A percentile compares a stretch with the other conserved stretches of the same genome.
These are phyloP conservation scores for Monosporascus sp. DNA, from an alignment of 2,329 filamentous ascomycete species.

Conservation along the genomic window DNA sequence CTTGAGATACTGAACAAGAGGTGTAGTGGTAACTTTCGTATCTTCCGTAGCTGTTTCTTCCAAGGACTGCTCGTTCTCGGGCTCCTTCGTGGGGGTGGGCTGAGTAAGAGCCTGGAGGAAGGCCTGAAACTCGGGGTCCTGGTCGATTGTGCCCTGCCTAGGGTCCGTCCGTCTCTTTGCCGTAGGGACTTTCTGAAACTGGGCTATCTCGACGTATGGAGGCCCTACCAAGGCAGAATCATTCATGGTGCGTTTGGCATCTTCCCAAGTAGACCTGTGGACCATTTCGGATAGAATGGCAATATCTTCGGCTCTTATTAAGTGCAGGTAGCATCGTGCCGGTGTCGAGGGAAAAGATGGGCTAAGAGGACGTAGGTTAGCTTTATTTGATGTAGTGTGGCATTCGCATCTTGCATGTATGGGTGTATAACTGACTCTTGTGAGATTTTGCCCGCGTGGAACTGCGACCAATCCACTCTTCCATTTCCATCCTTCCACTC, in stretches of 20 bases:
- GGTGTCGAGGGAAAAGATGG: slow-evolving; percentile 81
- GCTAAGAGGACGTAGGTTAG: slow-evolving; percentile 34
- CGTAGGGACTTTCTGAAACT: slow-evolving; percentile 76
- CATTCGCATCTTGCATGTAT: slow-evolving; percentile 5
- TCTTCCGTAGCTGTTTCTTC: slow-evolving; percentile 46
- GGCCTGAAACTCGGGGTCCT: slow-evolving; percentile 90
- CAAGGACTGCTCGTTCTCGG: slow-evolving; percentile 38
- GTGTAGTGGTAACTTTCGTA: slow-evolving; percentile 70
- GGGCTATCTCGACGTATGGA: slow-evolving; percentile 74
- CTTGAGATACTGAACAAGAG: slow-evolving; percentile 80
- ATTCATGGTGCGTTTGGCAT: slow-evolving; percentile 71
- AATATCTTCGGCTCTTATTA: slow-evolving; percentile 67
- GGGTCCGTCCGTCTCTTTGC: slow-evolving; percentile 71
- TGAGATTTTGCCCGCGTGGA: slow-evolving; percentile 62
- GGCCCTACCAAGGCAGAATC: slow-evolving; percentile 70
- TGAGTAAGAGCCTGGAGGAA: slow-evolving; percentile 87
- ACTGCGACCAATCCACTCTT: slow-evolving; percentile 80
- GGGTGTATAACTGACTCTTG: slow-evolving; percentile 59
- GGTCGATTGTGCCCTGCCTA: slow-evolving; percentile 90
- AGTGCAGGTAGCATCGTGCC: slow-evolving; percentile 74
- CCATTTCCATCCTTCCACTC: slow-evolving; percentile 79
- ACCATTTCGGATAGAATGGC: slow-evolving; percentile 64
- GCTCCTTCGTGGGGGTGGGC: slow-evolving; percentile 42
- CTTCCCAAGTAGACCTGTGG: slow-evolving; percentile 65
- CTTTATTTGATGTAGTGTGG: not conserved